These are phyloP conservation scores for Tolypocladium sp. DNA, from an alignment of 2,329 filamentous ascomycete genomes.

Conservation along the genomic window DNA sequence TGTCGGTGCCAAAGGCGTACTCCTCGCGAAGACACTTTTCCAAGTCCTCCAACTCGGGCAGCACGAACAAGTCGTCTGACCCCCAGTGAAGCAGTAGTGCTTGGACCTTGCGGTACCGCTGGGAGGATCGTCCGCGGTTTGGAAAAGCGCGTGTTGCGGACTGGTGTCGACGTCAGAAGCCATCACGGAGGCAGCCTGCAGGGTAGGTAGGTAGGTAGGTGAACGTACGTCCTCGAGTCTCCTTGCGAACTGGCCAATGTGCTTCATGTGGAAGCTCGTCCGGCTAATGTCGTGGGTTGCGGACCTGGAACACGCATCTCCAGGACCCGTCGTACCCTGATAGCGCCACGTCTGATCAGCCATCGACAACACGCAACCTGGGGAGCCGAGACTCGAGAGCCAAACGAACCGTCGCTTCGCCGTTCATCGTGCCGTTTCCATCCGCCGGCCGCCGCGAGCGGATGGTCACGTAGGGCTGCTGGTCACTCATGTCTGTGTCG, in stretches of 20 bases:
- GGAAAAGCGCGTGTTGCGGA: conserved; percentile 48
- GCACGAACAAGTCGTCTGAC: conserved; percentile 48
- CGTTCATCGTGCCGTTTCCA: conserved; percentile 35
- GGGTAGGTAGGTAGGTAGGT: neutral
- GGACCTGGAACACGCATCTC: conserved; percentile 20
- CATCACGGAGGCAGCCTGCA: neutral
- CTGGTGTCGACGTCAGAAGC: conserved; percentile 16
- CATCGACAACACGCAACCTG: neutral
- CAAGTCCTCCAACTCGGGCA: conserved; percentile 48
- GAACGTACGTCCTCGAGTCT: conserved; percentile 43
- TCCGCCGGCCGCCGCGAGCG: conserved; percentile 38
- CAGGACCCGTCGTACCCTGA: conserved; percentile 4
- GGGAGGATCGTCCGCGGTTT: conserved; percentile 40
- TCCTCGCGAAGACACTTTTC: conserved; percentile 45
- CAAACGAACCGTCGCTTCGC: conserved; percentile 38
- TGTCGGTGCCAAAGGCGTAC: conserved; percentile 47
- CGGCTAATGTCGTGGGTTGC: conserved; percentile 49
- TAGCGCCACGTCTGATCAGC: neutral
- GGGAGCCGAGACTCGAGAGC: neutral
- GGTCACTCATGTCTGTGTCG: conserved; percentile 26
- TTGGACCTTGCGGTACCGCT: conserved; percentile 47
- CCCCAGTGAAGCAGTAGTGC: conserved; percentile 48
- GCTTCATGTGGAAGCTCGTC: conserved; percentile 48
- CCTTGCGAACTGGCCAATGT: conserved; percentile 44
- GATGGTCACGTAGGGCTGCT: conserved; percentile 43